A percentile compares a stretch with the other conserved stretches of the same genome.
Evolutionary conservation across 495 filamentous ascomycete genomes (phyloP).

Genomic region (Penicillium turbatum): DNA sequence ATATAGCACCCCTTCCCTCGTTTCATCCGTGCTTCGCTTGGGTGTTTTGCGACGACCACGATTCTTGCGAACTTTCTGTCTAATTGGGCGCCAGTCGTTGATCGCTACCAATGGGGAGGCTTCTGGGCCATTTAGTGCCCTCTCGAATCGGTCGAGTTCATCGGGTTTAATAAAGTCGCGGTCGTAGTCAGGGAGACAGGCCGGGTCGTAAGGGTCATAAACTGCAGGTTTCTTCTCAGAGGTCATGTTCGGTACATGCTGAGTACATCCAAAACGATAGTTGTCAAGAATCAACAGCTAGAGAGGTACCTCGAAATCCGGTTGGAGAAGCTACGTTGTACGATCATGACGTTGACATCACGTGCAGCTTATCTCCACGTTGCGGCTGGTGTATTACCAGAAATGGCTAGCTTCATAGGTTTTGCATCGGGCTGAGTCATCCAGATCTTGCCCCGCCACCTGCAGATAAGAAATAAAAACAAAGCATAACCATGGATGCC

Average conservation of each 20-base stretch:
- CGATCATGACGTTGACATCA: slow-evolving; percentile 23
- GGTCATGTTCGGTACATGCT: slow-evolving; percentile 39
- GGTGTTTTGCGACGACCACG: slow-evolving; percentile 40
- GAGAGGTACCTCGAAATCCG: slow-evolving; percentile 13
- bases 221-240: slow-evolving; percentile 25
- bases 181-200: slow-evolving; percentile 57
- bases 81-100: slow-evolving; percentile 82
- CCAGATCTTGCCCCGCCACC: slow-evolving; percentile 5
- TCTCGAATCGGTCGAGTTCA: slow-evolving; percentile 49
- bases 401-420: background rate
- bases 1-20: slow-evolving; percentile 88
- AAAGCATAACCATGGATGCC: background rate
- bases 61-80: slow-evolving; percentile 56
- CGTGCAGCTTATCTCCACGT: slow-evolving; percentile 11
- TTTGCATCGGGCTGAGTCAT: slow-evolving; percentile 2
- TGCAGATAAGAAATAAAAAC: slow-evolving; percentile 5
- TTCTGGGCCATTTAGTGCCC: slow-evolving; percentile 47
- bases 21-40: slow-evolving; percentile 76
- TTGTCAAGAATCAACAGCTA: background rate
- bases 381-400: slow-evolving; percentile 2
- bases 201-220: slow-evolving; percentile 36
- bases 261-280: background rate
- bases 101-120: slow-evolving; percentile 58
- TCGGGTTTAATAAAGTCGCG: slow-evolving; percentile 59
- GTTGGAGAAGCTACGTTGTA: slow-evolving; percentile 12